Conservation (phyloP, 352 stramenopile genomes). For the Albugo candida region DNA sequence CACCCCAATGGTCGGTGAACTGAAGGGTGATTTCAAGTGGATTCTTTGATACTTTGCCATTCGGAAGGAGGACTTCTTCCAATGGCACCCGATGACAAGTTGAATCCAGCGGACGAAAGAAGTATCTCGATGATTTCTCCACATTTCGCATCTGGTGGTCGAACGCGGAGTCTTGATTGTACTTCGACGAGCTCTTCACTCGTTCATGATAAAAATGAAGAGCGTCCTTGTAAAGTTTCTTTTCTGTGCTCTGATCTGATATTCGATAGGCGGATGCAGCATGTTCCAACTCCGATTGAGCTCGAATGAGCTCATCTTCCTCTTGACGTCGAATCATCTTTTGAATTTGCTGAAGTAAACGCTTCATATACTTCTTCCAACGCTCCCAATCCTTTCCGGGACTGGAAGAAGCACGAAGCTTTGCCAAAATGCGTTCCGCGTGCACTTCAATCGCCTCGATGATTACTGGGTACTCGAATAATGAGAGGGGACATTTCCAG, state of each 20-base stretch:
- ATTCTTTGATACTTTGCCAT: slow-evolving; percentile 5
- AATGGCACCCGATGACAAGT: slow-evolving; percentile 2
- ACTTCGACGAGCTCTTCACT: slow-evolving; percentile 1
- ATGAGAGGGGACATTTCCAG: background rate
- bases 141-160: slow-evolving; percentile 1
- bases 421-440: background rate
- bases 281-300: background rate
- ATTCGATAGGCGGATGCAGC: slow-evolving; percentile 2
- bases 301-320: background rate
- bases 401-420: slow-evolving; percentile 1
- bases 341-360: slow-evolving; percentile 1
- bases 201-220: slow-evolving; percentile 3
- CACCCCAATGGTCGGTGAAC: slow-evolving; percentile 7
- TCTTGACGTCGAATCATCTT: slow-evolving; percentile 1
- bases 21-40: slow-evolving; percentile 3
- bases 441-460: slow-evolving; percentile 2
- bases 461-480: slow-evolving; percentile 5
- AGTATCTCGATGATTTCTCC: slow-evolving; percentile 3
- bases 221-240: background rate
- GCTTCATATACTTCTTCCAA: slow-evolving; percentile 3
- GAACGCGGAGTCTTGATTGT: slow-evolving; percentile 7
- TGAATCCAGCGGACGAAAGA: slow-evolving; percentile 4
- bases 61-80: background rate
- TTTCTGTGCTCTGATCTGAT: background rate
- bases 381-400: slow-evolving; percentile 4